Evolutionary conservation across 139 green algal genomes (phyloP).

Genomic region (Limnomonas spitsbergensis): DNA sequence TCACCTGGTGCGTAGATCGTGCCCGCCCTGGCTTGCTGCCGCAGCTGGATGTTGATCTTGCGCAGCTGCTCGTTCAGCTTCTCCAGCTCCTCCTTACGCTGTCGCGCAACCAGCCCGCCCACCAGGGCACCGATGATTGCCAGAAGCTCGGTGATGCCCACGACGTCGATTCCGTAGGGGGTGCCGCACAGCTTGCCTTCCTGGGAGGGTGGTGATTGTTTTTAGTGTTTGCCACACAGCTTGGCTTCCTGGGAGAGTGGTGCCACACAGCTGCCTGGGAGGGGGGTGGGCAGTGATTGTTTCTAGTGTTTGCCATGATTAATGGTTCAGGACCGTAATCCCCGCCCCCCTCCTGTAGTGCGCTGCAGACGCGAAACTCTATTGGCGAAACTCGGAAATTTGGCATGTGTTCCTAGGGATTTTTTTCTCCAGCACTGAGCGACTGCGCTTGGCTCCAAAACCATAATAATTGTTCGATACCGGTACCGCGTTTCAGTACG

Average conservation of each 20-base stretch:
- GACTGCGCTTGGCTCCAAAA: too few species aligned
- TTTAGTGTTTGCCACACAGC: background rate
- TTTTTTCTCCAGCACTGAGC: too few species aligned
- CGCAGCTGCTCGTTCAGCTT: conserved; percentile 86
- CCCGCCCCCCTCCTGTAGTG: too few species aligned
- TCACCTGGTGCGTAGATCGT: conserved; percentile 80
- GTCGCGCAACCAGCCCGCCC: conserved; percentile 65
- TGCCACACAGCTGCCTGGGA: background rate
- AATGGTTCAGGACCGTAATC: conserved; percentile 1
- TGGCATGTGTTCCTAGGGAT: too few species aligned
- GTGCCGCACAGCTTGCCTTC: conserved; percentile 87
- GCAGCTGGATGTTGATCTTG: conserved; percentile 85
- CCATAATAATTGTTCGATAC: too few species aligned
- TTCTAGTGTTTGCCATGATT: background rate
- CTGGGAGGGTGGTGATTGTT: conserved; percentile 18
- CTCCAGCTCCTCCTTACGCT: conserved; percentile 85
- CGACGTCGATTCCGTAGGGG: conserved; percentile 92
- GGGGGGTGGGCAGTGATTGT: background rate
- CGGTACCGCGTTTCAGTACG: too few species aligned
- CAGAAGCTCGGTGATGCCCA: conserved; percentile 91
- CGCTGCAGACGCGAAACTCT: too few species aligned
- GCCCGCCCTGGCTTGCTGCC: conserved; percentile 84
- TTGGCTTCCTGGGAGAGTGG: background rate
- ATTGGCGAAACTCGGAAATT: too few species aligned
- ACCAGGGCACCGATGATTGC: conserved; percentile 62